These are phyloP conservation scores for Dendryphion nanum DNA, from an alignment of 2,329 filamentous ascomycete species.

Conservation along the genomic window DNA sequence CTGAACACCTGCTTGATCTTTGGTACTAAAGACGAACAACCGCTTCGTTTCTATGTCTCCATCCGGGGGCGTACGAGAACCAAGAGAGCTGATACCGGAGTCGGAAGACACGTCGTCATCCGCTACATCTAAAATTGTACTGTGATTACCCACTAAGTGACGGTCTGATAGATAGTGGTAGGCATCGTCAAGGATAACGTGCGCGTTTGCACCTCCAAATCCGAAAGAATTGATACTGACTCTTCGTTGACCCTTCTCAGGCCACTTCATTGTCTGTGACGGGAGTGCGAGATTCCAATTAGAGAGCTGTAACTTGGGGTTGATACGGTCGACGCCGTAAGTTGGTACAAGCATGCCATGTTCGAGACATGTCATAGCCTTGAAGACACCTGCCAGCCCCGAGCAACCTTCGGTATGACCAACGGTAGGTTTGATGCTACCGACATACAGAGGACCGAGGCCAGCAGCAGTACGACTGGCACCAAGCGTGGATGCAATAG, in stretches of 20 bases:
- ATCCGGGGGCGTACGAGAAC: background rate
- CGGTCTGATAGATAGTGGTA: background rate
- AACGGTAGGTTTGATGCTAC: slow-evolving; percentile 32
- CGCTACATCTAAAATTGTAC: background rate
- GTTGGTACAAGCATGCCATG: slow-evolving; percentile 24
- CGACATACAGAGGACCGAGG: slow-evolving; percentile 5
- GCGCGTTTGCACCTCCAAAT: background rate
- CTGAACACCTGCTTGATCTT: slow-evolving; percentile 1
- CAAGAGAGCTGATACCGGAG: background rate
- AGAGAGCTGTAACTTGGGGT: background rate
- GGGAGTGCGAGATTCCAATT: slow-evolving; percentile 11
- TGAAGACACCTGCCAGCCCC: slow-evolving; percentile 34
- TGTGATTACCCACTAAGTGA: slow-evolving; percentile 1
- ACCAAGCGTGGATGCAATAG: slow-evolving; percentile 7
- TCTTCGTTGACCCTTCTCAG: background rate
- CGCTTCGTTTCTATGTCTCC: background rate
- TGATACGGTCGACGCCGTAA: background rate
- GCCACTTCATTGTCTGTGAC: slow-evolving; percentile 5
- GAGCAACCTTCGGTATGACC: slow-evolving; percentile 38
- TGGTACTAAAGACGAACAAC: background rate
- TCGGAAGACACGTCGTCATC: slow-evolving; percentile 2
- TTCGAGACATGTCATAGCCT: slow-evolving; percentile 37
- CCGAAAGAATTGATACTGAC: slow-evolving; percentile 3
- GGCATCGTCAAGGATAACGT: slow-evolving; percentile 1
- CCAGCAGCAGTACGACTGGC: background rate